Evolutionary conservation across 805 yeast genomes (phyloP).

Genomic region (Pichia manshurica): DNA sequence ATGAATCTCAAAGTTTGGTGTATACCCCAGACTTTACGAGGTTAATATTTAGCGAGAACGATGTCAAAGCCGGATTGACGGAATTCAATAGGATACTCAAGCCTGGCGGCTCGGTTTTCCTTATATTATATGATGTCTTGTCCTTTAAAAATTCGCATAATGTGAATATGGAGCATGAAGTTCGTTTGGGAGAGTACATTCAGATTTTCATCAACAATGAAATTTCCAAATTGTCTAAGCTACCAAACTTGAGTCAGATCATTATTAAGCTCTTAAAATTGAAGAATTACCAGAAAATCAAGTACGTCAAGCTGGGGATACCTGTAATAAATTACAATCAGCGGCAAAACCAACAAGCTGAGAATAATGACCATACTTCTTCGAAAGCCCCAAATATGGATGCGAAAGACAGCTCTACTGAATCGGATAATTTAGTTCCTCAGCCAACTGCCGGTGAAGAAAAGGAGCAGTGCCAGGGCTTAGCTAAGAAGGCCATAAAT

Average conservation of each 20-base stretch:
- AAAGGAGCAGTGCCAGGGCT: too few species aligned
- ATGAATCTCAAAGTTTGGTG: slow-evolving; percentile 26
- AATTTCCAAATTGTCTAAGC: slow-evolving; percentile 7
- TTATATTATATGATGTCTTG: slow-evolving; percentile 26
- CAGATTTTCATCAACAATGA: slow-evolving; percentile 5
- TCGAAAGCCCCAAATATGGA: too few species aligned
- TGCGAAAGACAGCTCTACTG: too few species aligned
- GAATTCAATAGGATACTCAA: slow-evolving; percentile 30
- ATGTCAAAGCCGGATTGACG: slow-evolving; percentile 18
- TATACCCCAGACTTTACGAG: slow-evolving; percentile 25
- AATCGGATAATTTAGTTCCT: too few species aligned
- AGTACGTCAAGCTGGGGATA: slow-evolving; percentile 8
- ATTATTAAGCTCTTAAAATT: not conserved
- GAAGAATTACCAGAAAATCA: slow-evolving; percentile 5
- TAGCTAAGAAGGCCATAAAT: too few species aligned
- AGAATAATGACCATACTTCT: not conserved
- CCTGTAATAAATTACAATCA: slow-evolving; percentile 3
- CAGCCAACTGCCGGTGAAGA: too few species aligned
- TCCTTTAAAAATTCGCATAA: slow-evolving; percentile 7
- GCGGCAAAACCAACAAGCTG: not conserved
- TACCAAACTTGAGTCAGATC: slow-evolving; percentile 2
- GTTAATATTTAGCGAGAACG: slow-evolving; percentile 16
- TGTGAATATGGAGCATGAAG: not conserved
- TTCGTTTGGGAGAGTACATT: slow-evolving; percentile 8
- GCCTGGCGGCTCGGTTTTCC: slow-evolving; percentile 28